Evolutionary conservation across 345 rosid genomes (phyloP).

Genomic region (Capsella bursapastoris): DNA sequence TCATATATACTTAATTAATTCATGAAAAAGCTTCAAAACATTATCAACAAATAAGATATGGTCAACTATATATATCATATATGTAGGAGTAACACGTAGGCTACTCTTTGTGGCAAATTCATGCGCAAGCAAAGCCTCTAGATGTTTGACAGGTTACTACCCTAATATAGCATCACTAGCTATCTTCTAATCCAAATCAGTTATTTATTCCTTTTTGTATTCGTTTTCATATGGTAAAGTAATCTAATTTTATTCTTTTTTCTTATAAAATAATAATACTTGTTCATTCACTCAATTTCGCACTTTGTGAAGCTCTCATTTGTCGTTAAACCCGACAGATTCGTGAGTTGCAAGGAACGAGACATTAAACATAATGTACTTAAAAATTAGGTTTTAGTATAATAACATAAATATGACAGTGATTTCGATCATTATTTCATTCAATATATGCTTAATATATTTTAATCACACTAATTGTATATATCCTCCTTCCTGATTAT

Average conservation of each 20-base stretch:
- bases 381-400: not conserved
- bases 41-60: conserved; percentile 23
- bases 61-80: conserved; percentile 21
- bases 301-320: conserved; percentile 35
- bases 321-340: conserved; percentile 29
- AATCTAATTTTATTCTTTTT: conserved; percentile 9
- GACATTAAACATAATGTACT: conserved; percentile 20
- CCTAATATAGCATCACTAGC: conserved; percentile 40
- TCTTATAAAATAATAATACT: not conserved
- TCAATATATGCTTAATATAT: conserved; percentile 8
- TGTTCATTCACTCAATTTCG: conserved; percentile 20
- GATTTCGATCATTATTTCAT: conserved; percentile 32
- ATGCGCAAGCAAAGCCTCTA: conserved; percentile 41
- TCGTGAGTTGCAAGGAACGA: conserved; percentile 22
- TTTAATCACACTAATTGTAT: not conserved
- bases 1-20: not conserved
- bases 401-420: conserved; percentile 3
- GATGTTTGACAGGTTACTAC: conserved; percentile 39
- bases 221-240: conserved; percentile 4
- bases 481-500: conserved; percentile 11
- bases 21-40: not conserved
- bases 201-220: not conserved
- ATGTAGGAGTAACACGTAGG: conserved; percentile 31
- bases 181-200: conserved; percentile 6
- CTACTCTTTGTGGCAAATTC: conserved; percentile 38